phyloP scores from a whole-genome alignment of 2,329 filamentous ascomycete genomes.

The Pestalotiopsis sp. region DNA sequence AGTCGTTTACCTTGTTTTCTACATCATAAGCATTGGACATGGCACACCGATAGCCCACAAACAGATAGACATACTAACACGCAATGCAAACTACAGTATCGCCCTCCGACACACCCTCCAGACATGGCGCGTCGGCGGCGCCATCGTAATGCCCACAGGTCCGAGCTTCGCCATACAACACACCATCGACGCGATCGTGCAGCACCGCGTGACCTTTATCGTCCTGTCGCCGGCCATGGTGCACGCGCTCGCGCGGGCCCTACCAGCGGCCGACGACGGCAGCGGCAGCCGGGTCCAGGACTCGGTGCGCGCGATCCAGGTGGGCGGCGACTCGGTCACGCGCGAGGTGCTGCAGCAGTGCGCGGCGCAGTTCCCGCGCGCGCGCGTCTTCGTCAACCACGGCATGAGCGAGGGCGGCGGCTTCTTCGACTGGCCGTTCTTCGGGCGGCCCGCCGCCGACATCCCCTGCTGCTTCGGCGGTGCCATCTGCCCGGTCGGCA shows the following conservation, averaged over 20 bases:
- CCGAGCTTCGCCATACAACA: constrained; percentile 9
- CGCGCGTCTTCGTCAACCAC: constrained; percentile 15
- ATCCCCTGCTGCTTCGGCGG: constrained; percentile 12
- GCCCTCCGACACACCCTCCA: constrained; percentile 13
- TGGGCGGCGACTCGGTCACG: constrained; percentile 17
- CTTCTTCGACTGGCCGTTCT: constrained; percentile 15
- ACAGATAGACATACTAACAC: background rate
- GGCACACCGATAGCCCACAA: no score
- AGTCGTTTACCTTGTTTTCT: background rate
- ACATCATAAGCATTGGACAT: background rate
- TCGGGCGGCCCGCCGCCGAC: background rate
- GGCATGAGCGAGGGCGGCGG: constrained; percentile 16
- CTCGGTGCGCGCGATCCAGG: constrained; percentile 11
- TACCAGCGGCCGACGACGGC: background rate
- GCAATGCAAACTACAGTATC: background rate
- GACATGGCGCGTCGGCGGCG: constrained; percentile 14
- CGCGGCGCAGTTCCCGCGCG: constrained; percentile 14
- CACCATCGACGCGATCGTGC: constrained; percentile 11
- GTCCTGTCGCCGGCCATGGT: constrained; percentile 16
- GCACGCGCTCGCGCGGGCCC: constrained; percentile 12
- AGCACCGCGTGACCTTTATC: constrained; percentile 11
- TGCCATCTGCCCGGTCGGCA: background rate
- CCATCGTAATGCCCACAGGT: constrained; percentile 10
- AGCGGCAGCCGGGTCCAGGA: background rate
- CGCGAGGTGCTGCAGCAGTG: constrained; percentile 13